Evolutionary conservation across 441 rosid species (phyloP), one percentile per base, ranked within the genome.

Genomic region (Hura crepitans): DNA sequence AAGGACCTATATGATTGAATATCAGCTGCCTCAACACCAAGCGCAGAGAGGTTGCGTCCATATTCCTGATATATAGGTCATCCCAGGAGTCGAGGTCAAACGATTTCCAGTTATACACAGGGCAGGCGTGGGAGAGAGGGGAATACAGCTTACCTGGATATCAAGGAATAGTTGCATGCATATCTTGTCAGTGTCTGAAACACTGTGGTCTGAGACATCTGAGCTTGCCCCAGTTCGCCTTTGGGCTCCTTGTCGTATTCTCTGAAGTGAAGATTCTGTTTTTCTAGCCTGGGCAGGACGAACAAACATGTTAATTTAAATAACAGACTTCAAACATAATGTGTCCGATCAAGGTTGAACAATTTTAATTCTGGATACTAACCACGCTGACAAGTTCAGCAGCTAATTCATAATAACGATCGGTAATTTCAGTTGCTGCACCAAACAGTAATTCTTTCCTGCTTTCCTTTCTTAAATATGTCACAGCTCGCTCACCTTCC

Each of bases 121-220:
- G 43, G 17, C n/a, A 6, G 45, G n/a, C 42, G 14, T 9, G 3
- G 2, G 39, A 39, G 31, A 56, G 28, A 63, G 27, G 60, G 25
- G 59, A 57, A 13, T 1, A 33, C 68, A 10, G 58, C 66, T 60
- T 75, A 89, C 99, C 99, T 92, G 98, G 78, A 90, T 84, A 81
- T 95, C 99, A 55, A 95, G 92, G 85, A 95, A 95, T 74, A 92
- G 75, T 69, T 95, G 99, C 97, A 87, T 86, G 67, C 98, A 89
- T 73, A 92, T 84, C 82, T 92, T 95, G 83, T 92, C 97, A 6
- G 95, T 85, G 75, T 88, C 93, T 0, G 98, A 88, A 58, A 89
- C 87, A 72, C 87, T 87, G 45, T 85, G 81, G 75, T 90, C 99
- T 8, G 91, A 80, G 27, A 83, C 81, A 76, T 94, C 97, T 66